phyloP scores from a whole-genome alignment of 2,329 filamentous ascomycete species.

The Alternaria alternata region DNA sequence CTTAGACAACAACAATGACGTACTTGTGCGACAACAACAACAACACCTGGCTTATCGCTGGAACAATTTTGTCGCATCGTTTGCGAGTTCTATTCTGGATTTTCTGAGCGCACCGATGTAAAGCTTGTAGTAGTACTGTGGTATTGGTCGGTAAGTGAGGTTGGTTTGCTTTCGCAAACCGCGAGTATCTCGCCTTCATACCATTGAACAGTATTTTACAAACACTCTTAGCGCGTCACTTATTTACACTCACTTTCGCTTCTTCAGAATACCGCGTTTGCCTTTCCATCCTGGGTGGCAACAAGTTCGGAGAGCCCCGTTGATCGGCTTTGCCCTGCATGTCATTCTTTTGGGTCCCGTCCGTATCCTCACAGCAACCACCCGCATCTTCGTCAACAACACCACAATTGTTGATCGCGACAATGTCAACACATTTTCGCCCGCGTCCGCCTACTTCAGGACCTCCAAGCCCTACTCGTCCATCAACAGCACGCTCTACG shows the following conservation, averaged over 20 bases:
- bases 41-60: background rate
- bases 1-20: background rate
- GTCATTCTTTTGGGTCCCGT: background rate
- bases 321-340: slow-evolving; percentile 6
- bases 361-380: background rate
- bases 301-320: background rate
- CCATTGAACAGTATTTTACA: background rate
- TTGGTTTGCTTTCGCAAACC: background rate
- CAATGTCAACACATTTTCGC: slow-evolving; percentile 12
- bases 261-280: background rate
- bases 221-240: background rate
- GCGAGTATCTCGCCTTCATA: background rate
- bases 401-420: background rate
- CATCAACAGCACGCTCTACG: slow-evolving; percentile 33
- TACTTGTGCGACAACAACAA: slow-evolving; percentile 2
- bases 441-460: slow-evolving; percentile 21
- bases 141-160: background rate
- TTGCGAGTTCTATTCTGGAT: background rate
- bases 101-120: background rate
- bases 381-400: background rate
- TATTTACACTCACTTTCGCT: background rate
- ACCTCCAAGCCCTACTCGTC: slow-evolving; percentile 26
- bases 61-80: background rate
- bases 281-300: background rate
- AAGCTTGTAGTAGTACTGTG: background rate